These are phyloP conservation scores for Rhodosporidiobolus odoratus DNA, from an alignment of 768 basidiomycete species.

Conservation along the genomic window DNA sequence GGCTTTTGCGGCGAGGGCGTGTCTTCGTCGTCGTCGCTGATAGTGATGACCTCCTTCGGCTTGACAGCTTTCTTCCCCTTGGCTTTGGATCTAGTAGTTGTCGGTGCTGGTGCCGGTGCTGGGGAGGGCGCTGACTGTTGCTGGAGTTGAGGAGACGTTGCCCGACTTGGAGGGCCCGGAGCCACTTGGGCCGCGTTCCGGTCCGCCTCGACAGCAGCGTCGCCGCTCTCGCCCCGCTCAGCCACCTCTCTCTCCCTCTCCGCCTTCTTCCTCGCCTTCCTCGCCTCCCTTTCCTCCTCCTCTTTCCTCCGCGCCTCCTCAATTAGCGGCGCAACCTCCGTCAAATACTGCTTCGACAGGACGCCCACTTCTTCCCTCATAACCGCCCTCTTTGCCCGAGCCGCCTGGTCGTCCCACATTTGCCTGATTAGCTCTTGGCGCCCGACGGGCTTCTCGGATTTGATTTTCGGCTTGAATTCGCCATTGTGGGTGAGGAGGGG, in stretches of 20 bases:
- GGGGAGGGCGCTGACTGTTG: background rate
- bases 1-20: no score
- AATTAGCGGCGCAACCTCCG: background rate
- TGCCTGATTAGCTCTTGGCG: background rate
- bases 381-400: background rate
- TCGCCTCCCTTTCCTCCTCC: slow-evolving; percentile 1
- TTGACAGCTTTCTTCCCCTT: slow-evolving; percentile 2
- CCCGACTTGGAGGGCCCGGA: no score
- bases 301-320: background rate
- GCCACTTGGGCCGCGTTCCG: background rate
- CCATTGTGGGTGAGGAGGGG: background rate
- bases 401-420: background rate
- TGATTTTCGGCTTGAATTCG: background rate
- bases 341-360: slow-evolving; percentile 7
- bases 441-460: background rate
- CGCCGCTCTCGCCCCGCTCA: background rate
- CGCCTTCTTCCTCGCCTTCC: background rate
- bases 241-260: background rate
- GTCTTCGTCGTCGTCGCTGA: background rate
- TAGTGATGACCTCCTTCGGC: background rate
- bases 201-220: background rate
- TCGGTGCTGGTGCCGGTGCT: background rate
- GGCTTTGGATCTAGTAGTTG: background rate
- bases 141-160: background rate
- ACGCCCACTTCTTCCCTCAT: slow-evolving; percentile 14